Evolutionary conservation across 805 yeast species (phyloP).

Genomic region (Starmerella sp.): DNA sequence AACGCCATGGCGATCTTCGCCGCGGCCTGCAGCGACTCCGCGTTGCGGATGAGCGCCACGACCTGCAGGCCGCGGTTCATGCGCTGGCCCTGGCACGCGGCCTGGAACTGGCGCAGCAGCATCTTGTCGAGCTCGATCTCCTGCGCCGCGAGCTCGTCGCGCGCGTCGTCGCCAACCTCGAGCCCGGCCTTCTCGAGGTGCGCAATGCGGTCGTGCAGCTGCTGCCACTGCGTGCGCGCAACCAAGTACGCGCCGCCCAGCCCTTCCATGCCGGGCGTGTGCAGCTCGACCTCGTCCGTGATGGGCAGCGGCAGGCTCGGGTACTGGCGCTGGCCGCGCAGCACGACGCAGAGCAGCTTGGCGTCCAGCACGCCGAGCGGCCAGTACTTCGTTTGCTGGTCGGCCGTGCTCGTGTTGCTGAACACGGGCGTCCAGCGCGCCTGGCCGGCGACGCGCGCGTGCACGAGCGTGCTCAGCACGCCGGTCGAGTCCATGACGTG

Average conservation of each 20-base stretch:
- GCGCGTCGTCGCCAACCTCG: conserved; percentile 25
- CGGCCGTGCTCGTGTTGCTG: conserved; percentile 41
- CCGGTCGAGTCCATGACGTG: conserved; percentile 74
- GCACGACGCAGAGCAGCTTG: conserved; percentile 58
- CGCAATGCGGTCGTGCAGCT: conserved; percentile 22
- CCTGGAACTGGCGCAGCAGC: conserved; percentile 62
- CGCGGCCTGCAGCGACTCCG: conserved; percentile 75
- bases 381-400: conserved; percentile 62
- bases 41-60: conserved; percentile 57
- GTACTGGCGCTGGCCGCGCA: conserved; percentile 50
- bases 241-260: conserved; percentile 23
- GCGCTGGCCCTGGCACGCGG: conserved; percentile 57
- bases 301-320: conserved; percentile 80
- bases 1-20: conserved; percentile 70
- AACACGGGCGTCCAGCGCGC: conserved; percentile 81
- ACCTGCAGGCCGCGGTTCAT: conserved; percentile 57
- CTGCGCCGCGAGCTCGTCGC: conserved; percentile 43
- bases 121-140: conserved; percentile 61
- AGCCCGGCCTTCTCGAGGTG: conserved; percentile 15
- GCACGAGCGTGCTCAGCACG: conserved; percentile 52
- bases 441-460: conserved; percentile 69
- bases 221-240: conserved; percentile 21
- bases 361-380: conserved; percentile 66
- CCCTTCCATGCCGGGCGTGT: conserved; percentile 44
- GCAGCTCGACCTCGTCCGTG: conserved; percentile 65